Evolutionary conservation across 106 monocot species (phyloP), one percentile per base, ranked within the genome.

Genomic region (Dioscorea alata): DNA sequence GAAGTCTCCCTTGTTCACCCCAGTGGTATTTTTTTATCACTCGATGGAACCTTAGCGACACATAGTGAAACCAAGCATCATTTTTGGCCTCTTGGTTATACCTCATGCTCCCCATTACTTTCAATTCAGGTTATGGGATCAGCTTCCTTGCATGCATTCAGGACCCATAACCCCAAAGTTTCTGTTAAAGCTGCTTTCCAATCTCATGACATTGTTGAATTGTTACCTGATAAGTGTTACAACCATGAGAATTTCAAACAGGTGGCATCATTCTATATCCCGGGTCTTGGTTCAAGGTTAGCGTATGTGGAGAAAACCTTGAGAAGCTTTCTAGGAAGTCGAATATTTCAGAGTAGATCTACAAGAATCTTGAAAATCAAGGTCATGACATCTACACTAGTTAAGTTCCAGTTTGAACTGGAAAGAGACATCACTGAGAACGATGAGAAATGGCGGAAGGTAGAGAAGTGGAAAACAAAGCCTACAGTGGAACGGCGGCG

Each of bases 331-430:
- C 32, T 84, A 13, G 78, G 74, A 17, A 56, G 67, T 18, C 69
- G 12, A 71, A 49, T 76, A 12, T 72, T 73, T 12, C 75, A 65
- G 8, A 70, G 58, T 49, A 60, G 48, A 23, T 69, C 71, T 24
- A 49, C 70, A 4, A 73, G 74, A 2, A 74, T 89, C 34, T 24
- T 87, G 31, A 83, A 79, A 76, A 87, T 74, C 24, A 99, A 79
- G 64, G 69, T 99, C 23, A 76, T 54, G 28, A 74, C 87, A 48
- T 67, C 69, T 16, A 66, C 68, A 1, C 25, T 87, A 13, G 72
- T 99, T 12, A 92, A 81, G 61, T 85, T 99, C 66, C 66, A 70
- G 8, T 51, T 93, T 49, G 76, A 87, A 66, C 59, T 99, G 20
- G 92, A 90, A 68, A 84, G 90, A 68, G 73, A 81, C 2, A 57